A percentile compares a stretch with the other conserved stretches of the same genome.
Evolutionary conservation across 2,329 filamentous ascomycete species (phyloP).

Genomic region (Curvularia eragrostidis): DNA sequence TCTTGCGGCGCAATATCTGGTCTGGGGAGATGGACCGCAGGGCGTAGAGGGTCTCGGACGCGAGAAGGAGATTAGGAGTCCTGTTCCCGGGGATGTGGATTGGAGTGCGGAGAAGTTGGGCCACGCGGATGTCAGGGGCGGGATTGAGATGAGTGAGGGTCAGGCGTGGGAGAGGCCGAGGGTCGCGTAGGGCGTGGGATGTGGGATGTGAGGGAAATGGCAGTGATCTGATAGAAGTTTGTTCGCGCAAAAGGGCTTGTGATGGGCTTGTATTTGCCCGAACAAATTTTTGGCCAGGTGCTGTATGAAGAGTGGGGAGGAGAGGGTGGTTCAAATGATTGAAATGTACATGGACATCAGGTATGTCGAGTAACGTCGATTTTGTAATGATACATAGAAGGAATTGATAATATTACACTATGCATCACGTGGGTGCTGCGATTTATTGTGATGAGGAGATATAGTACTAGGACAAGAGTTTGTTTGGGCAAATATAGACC

Average conservation of each 20-base stretch:
- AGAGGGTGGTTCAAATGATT: neutral
- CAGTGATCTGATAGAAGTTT: too few species aligned
- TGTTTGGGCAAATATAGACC: too few species aligned
- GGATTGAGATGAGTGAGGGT: slow-evolving; percentile 29
- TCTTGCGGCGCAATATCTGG: slow-evolving; percentile 73
- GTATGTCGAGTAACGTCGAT: slow-evolving; percentile 6
- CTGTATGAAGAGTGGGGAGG: neutral
- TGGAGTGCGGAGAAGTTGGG: slow-evolving; percentile 26
- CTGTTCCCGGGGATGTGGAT: slow-evolving; percentile 24
- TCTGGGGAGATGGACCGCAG: slow-evolving; percentile 40
- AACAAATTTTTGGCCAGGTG: too few species aligned
- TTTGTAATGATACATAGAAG: neutral
- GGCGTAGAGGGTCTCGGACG: slow-evolving; percentile 15
- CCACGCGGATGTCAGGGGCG: slow-evolving; percentile 13
- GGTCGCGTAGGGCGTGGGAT: slow-evolving; percentile 6
- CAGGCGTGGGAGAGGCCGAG: slow-evolving; percentile 35
- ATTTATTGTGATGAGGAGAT: neutral
- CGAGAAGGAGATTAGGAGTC: slow-evolving; percentile 37
- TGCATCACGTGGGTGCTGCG: neutral
- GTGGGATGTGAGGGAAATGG: too few species aligned
- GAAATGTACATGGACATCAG: slow-evolving; percentile 4
- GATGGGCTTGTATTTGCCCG: too few species aligned
- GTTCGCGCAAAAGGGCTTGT: too few species aligned
- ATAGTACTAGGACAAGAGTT: too few species aligned
- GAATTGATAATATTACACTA: neutral